Evolutionary conservation across 2,329 filamentous ascomycete genomes (phyloP).

Genomic region (Phoma sp.): DNA sequence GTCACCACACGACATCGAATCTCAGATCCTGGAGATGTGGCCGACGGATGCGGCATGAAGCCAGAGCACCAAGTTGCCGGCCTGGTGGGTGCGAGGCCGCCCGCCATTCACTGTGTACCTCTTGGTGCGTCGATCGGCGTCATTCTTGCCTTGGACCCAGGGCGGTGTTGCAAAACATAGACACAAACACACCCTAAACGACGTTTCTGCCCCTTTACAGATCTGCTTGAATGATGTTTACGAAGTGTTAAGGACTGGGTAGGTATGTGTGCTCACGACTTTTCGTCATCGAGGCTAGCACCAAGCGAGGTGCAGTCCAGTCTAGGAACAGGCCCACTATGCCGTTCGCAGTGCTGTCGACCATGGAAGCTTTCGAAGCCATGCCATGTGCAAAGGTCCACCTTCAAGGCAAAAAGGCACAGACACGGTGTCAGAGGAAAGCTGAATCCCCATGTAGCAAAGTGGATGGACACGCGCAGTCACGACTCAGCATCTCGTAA

Average conservation of each 20-base stretch:
- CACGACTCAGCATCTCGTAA: conserved; percentile 8
- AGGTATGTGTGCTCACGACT: conserved; percentile 16
- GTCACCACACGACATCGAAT: conserved; percentile 29
- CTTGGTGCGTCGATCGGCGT: conserved; percentile 17
- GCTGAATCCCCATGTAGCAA: background rate
- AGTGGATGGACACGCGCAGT: conserved; percentile 9
- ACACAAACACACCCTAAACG: conserved; percentile 11
- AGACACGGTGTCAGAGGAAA: background rate
- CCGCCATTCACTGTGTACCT: background rate
- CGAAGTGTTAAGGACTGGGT: conserved; percentile 28
- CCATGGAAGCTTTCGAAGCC: conserved; percentile 8
- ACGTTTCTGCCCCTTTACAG: conserved; percentile 31
- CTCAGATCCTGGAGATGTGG: conserved; percentile 29
- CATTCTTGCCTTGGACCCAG: conserved; percentile 23
- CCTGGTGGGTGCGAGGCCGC: background rate
- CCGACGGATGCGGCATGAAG: conserved; percentile 19
- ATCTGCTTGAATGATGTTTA: conserved; percentile 11
- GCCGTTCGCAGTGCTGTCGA: conserved; percentile 13
- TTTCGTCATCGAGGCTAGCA: conserved; percentile 36
- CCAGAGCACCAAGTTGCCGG: conserved; percentile 9
- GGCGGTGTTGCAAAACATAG: conserved; percentile 18
- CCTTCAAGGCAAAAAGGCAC: conserved; percentile 1
- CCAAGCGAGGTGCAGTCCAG: conserved; percentile 10
- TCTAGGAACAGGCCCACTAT: conserved; percentile 7
- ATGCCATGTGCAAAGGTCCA: conserved; percentile 8